Conservation (phyloP, 2,329 filamentous ascomycete genomes). For the Immersiporthe knoxdaviesiana region DNA sequence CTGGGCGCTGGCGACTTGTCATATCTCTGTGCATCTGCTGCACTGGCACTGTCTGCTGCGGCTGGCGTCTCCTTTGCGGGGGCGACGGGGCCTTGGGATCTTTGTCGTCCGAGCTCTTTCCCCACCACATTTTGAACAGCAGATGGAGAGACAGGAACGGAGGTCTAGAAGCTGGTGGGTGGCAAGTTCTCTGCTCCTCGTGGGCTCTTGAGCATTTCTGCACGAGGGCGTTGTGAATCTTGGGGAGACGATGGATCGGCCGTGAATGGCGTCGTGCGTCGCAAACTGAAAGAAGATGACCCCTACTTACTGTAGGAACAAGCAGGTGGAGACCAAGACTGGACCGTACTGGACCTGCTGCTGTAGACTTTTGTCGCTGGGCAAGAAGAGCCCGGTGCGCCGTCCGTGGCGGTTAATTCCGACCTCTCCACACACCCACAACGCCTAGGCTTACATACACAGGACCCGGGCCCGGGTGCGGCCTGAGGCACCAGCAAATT, state of each 20-base stretch:
- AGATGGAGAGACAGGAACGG: too few relatives aligned
- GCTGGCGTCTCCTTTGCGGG: slow-evolving; percentile 31
- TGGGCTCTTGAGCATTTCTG: neutral
- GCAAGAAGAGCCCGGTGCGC: too few relatives aligned
- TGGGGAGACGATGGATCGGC: slow-evolving; percentile 7
- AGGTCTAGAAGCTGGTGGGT: neutral
- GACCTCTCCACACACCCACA: too few relatives aligned
- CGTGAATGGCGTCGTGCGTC: slow-evolving; percentile 14
- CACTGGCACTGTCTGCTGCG: slow-evolving; percentile 25
- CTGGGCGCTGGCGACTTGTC: slow-evolving; percentile 24
- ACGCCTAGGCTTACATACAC: neutral
- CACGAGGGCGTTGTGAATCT: neutral
- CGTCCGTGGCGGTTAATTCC: slow-evolving; percentile 7
- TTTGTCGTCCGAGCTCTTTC: slow-evolving; percentile 37
- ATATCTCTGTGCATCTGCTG: slow-evolving; percentile 19
- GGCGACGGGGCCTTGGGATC: slow-evolving; percentile 28
- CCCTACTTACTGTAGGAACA: neutral
- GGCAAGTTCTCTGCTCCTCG: neutral
- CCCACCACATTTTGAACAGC: slow-evolving; percentile 47
- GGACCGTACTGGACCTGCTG: neutral
- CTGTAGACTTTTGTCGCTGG: neutral
- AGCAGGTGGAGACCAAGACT: slow-evolving; percentile 2
- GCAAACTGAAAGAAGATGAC: neutral
- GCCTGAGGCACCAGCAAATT: slow-evolving; percentile 31
- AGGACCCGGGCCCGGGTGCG: neutral